A percentile compares a stretch with the other conserved stretches of the same genome.
Conservation (phyloP, 306 rosid genomes). For the Hippophae rhamnoides region DNA sequence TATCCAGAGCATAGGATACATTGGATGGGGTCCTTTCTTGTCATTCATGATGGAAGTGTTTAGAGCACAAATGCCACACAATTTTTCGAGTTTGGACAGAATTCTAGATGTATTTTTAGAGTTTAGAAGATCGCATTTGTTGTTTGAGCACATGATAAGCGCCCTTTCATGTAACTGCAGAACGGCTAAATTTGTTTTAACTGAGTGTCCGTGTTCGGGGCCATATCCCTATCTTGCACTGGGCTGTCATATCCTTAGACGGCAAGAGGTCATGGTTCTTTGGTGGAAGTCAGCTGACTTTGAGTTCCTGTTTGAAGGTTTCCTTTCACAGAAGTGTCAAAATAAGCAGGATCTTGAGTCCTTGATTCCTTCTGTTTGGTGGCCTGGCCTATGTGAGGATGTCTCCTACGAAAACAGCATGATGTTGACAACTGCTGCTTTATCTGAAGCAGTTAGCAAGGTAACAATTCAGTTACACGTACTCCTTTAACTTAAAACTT, state of each 20-base stretch:
- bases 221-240: slow-evolving; percentile 83
- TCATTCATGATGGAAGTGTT: slow-evolving; percentile 74
- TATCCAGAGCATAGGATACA: slow-evolving; percentile 43
- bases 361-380: slow-evolving; percentile 92
- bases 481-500: neutral
- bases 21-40: slow-evolving; percentile 79
- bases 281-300: slow-evolving; percentile 93
- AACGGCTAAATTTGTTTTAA: slow-evolving; percentile 46
- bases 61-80: slow-evolving; percentile 60
- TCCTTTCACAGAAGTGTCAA: slow-evolving; percentile 73
- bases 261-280: slow-evolving; percentile 80
- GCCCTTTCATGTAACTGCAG: slow-evolving; percentile 74
- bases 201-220: slow-evolving; percentile 83
- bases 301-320: slow-evolving; percentile 81
- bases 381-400: slow-evolving; percentile 92
- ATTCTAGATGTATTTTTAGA: slow-evolving; percentile 62
- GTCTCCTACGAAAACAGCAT: slow-evolving; percentile 60
- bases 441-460: slow-evolving; percentile 77
- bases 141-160: slow-evolving; percentile 63
- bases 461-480: slow-evolving; percentile 28
- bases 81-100: slow-evolving; percentile 71
- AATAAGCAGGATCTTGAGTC: slow-evolving; percentile 88
- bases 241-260: slow-evolving; percentile 67
- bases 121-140: slow-evolving; percentile 52
- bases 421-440: slow-evolving; percentile 72